Base-by-base conservation (phyloP, 176 grass and related monocot species). In the Carex myosuroides region DNA sequence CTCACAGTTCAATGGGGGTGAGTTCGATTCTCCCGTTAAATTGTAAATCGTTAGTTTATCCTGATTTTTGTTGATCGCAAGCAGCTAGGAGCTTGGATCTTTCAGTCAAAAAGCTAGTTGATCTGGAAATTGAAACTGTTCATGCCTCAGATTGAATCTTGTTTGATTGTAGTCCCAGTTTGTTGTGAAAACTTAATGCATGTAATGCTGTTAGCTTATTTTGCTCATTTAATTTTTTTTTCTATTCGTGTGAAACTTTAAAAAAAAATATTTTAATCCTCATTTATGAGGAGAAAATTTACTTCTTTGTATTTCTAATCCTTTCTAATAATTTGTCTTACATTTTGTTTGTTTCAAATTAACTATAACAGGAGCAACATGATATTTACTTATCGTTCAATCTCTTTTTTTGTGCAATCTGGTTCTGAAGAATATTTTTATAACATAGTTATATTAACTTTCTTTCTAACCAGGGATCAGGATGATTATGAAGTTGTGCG, bases 401-500 rank as follows among this genome's bases (percentile, higher is more conserved):
- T 44, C 21, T 87, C 33, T 10, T 11, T 60, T 42, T 18, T 70
- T 20, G 48, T 32, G 44, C 20, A 54, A 48, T 22, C 17, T 59
- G 48, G 1, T 55, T 64, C 65, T 84, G 41, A 67, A 78, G 24
- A 70, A 78, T 64, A 22, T 37, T 65, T 68, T 63, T 35, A 69
- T 87, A 50, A 52, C 61, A 64, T 66, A 79, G 80, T 64, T 63
- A 82, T 26, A 14, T 65, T 21, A 66, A 65, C 57, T 63, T 82
- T 21, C 7, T 65, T 84, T 72, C 8, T 13, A 85, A 84, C 79
- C 87, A 94, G 92, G 65, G 89, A 94, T 61, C 92, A 94, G 71
- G 92, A 94, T 81, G 92, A 94, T 84, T 94, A 94, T 2, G 89
- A 94, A 81, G 89, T 94, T 56, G 89, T 94, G 39, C 69, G 87